Evolutionary conservation across 192 early-diverging fungal genomes (phyloP).

Genomic region (Coemansia sp.): DNA sequence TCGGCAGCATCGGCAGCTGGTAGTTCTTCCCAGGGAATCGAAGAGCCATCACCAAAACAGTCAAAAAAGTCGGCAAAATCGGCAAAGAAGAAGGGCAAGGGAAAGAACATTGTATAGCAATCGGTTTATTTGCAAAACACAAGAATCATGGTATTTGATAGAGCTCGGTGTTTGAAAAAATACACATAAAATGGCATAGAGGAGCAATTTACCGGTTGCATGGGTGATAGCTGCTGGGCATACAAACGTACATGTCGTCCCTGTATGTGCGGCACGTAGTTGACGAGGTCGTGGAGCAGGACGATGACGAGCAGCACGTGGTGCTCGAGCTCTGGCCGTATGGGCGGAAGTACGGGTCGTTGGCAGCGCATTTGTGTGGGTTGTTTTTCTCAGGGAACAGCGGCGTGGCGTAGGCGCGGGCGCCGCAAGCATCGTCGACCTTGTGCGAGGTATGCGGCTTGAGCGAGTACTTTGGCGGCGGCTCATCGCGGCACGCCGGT

Average conservation of each 20-base stretch:
- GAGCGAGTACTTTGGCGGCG: slow-evolving; percentile 52
- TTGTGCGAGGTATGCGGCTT: slow-evolving; percentile 46
- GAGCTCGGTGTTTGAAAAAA: neutral
- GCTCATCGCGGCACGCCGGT: slow-evolving; percentile 10
- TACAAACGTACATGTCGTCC: slow-evolving; percentile 30
- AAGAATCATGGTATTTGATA: too few species aligned
- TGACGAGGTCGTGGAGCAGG: too few species aligned
- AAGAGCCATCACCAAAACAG: slow-evolving; percentile 1
- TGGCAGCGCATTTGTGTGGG: neutral
- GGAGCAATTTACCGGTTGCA: slow-evolving; percentile 37
- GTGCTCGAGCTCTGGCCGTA: neutral
- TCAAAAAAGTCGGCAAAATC: slow-evolving; percentile 42
- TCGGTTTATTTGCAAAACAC: too few species aligned
- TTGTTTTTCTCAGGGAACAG: slow-evolving; percentile 10
- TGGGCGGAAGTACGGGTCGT: neutral
- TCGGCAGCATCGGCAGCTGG: slow-evolving; percentile 8
- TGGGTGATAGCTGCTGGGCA: slow-evolving; percentile 29
- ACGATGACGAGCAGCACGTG: slow-evolving; percentile 1
- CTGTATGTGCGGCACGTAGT: slow-evolving; percentile 15
- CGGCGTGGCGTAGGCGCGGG: slow-evolving; percentile 41
- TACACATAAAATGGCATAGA: neutral
- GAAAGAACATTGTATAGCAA: slow-evolving; percentile 17
- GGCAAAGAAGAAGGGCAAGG: slow-evolving; percentile 47
- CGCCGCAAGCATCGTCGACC: slow-evolving; percentile 25
- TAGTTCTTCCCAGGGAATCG: neutral